These are phyloP conservation scores for Yamadazyma diddensiae DNA, from an alignment of 1,139 yeast species.

Conservation along the genomic window DNA sequence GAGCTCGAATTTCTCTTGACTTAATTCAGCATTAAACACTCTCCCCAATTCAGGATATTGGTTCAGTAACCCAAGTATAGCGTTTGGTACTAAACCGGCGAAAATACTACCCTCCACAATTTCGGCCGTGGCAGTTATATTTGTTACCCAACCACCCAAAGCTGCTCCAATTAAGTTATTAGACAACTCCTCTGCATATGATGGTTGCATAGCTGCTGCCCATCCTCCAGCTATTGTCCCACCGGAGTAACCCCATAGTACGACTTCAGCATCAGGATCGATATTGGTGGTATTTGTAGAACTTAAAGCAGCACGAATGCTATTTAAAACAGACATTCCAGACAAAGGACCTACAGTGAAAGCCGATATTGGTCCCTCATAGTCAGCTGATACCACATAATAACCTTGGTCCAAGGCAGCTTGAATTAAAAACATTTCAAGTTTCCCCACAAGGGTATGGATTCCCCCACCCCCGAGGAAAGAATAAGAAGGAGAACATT, in stretches of 20 bases:
- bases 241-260: constrained; percentile 41
- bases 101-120: constrained; percentile 23
- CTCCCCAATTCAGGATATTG: constrained; percentile 23
- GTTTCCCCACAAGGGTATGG: constrained; percentile 17
- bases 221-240: constrained; percentile 38
- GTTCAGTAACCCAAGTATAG: constrained; percentile 24
- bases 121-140: constrained; percentile 23
- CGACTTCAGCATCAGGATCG: constrained; percentile 22
- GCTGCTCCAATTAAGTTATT: constrained; percentile 27
- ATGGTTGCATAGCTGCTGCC: constrained; percentile 35
- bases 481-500: constrained; percentile 35
- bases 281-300: constrained; percentile 28
- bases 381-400: constrained; percentile 34
- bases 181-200: constrained; percentile 32
- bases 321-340: constrained; percentile 31
- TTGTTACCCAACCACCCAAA: constrained; percentile 32
- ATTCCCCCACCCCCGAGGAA: constrained; percentile 21
- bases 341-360: constrained; percentile 31
- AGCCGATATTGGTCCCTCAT: constrained; percentile 29
- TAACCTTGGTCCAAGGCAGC: constrained; percentile 25
- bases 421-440: constrained; percentile 27
- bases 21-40: constrained; percentile 6
- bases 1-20: constrained; percentile 6
- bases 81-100: constrained; percentile 26
- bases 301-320: constrained; percentile 27